Conservation (phyloP, 1,284 basidiomycete species). For the Ustilago trichophora region DNA sequence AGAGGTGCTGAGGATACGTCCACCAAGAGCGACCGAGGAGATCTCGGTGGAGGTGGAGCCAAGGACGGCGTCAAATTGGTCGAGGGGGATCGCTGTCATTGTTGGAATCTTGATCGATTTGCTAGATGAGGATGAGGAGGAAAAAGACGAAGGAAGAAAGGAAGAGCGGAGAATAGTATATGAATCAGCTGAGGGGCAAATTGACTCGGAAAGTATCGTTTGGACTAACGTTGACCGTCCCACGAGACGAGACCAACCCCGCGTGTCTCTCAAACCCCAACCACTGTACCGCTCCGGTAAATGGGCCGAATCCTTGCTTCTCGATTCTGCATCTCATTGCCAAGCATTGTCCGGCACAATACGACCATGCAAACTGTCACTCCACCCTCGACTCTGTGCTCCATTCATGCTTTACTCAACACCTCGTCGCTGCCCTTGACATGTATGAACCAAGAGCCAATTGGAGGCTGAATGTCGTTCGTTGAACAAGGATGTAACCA, state of each 20-base stretch:
- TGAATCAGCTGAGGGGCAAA: too few relatives aligned
- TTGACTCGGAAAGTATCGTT: too few relatives aligned
- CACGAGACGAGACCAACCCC: background rate
- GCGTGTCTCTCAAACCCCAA: background rate
- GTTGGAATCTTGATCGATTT: background rate
- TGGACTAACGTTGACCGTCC: too few relatives aligned
- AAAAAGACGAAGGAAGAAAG: background rate
- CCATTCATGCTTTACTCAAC: too few relatives aligned
- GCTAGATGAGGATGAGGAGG: background rate
- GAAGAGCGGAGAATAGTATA: background rate
- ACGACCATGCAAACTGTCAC: too few relatives aligned
- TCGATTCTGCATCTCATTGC: too few relatives aligned
- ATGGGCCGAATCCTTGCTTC: too few relatives aligned
- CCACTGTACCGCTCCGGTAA: constrained; percentile 2
- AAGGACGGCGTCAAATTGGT: constrained; percentile 42
- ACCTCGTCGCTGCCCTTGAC: too few relatives aligned
- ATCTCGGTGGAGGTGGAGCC: constrained; percentile 72
- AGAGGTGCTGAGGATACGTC: constrained; percentile 78
- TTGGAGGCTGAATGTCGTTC: too few relatives aligned
- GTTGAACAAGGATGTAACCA: too few relatives aligned
- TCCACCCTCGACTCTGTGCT: too few relatives aligned
- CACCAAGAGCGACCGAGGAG: constrained; percentile 86
- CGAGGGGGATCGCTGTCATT: constrained; percentile 42
- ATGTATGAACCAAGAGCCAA: too few relatives aligned
- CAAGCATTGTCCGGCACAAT: background rate